phyloP scores from a whole-genome alignment of 2,329 filamentous ascomycete genomes.

The Apiospora malaysiana region DNA sequence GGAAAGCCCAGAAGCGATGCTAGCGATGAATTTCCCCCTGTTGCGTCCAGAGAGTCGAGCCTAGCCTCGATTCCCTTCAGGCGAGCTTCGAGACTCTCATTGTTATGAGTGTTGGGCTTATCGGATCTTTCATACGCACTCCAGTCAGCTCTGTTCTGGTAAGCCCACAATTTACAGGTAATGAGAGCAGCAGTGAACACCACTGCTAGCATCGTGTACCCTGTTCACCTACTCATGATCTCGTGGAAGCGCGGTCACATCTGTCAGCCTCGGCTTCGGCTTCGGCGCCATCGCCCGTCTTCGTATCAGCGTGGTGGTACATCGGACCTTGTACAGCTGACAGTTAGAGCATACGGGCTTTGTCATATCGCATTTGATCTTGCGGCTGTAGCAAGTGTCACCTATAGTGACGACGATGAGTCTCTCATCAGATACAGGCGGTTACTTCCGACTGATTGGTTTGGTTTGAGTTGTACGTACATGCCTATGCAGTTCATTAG shows the following conservation, averaged over 20 bases:
- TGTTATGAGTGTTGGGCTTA: not conserved
- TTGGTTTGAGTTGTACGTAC: not conserved
- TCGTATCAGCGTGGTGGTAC: constrained; percentile 40
- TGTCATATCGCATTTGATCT: constrained; percentile 53
- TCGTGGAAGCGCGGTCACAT: constrained; percentile 1
- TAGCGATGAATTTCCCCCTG: not conserved
- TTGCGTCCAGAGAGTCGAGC: constrained; percentile 30
- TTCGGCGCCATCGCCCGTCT: constrained; percentile 31
- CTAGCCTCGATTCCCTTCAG: constrained; percentile 38
- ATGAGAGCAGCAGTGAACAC: not conserved
- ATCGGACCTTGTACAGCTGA: constrained; percentile 48
- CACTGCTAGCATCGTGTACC: not conserved
- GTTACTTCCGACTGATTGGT: no score
- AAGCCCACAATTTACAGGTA: not conserved
- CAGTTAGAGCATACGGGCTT: constrained; percentile 53
- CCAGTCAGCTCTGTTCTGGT: not conserved
- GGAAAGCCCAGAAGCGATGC: constrained; percentile 9
- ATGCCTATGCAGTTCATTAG: not conserved
- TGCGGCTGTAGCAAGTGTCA: constrained; percentile 53
- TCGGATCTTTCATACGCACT: not conserved
- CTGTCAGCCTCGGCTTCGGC: constrained; percentile 18
- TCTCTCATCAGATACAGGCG: not conserved
- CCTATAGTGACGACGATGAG: constrained; percentile 30
- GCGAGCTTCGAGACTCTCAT: constrained; percentile 32
- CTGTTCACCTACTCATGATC: constrained; percentile 11